phyloP scores from a whole-genome alignment of 345 rosid genomes.

The Physaria fendleri region DNA sequence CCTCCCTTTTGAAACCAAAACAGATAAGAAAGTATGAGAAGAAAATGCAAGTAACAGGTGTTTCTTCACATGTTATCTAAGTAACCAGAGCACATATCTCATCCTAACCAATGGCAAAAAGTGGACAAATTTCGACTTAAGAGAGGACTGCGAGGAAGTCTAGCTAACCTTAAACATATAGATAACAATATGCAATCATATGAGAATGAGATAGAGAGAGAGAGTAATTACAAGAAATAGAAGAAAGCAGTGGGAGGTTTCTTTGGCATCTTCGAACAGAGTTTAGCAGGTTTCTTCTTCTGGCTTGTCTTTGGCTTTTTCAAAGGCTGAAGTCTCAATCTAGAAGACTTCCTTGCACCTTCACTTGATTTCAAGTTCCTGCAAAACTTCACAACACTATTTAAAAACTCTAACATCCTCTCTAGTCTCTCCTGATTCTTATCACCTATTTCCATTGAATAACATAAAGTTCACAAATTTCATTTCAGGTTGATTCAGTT shows the following conservation, averaged over 20 bases:
- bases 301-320: constrained; percentile 31
- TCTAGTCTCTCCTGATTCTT: neutral
- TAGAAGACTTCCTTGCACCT: constrained; percentile 23
- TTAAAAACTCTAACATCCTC: neutral
- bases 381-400: neutral
- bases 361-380: constrained; percentile 34
- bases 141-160: neutral
- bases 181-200: neutral
- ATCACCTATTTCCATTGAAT: neutral
- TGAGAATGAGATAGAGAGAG: too few relatives aligned
- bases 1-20: constrained; percentile 53
- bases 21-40: neutral
- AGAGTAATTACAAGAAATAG: constrained; percentile 56
- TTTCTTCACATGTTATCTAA: neutral
- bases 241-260: constrained; percentile 94
- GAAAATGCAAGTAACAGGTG: neutral
- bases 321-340: constrained; percentile 23
- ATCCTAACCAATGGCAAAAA: neutral
- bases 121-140: neutral
- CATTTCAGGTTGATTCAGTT: neutral
- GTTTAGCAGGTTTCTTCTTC: constrained; percentile 38
- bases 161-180: neutral
- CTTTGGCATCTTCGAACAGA: constrained; percentile 61
- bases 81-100: neutral
- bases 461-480: neutral